A percentile compares a stretch with the other conserved stretches of the same genome.
phyloP scores from a whole-genome alignment of 140 eudicot species.

The Flaveria floridana region DNA sequence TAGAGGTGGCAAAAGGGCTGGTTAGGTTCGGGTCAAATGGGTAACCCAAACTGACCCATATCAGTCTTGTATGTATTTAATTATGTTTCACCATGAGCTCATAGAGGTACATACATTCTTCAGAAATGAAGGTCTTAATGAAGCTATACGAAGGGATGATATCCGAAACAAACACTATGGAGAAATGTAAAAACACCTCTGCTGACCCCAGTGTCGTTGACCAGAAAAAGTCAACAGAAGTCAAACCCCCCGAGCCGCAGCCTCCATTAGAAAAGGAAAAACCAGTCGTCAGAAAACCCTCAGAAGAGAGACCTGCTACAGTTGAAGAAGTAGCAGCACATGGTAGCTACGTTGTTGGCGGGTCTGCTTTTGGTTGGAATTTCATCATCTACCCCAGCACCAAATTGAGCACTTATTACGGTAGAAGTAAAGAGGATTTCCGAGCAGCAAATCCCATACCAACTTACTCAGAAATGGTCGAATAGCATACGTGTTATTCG shows the following conservation, averaged over 20 bases:
- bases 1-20: not conserved
- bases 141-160: slow-evolving; percentile 65
- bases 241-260: slow-evolving; percentile 27
- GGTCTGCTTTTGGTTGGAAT: slow-evolving; percentile 98
- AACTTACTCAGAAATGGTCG: slow-evolving; percentile 13
- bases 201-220: slow-evolving; percentile 17
- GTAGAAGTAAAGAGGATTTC: slow-evolving; percentile 72
- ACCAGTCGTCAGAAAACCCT: slow-evolving; percentile 23
- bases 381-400: slow-evolving; percentile 55
- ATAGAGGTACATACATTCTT: slow-evolving; percentile 8
- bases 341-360: slow-evolving; percentile 83
- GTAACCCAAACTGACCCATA: not conserved
- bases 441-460: slow-evolving; percentile 55
- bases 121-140: slow-evolving; percentile 72
- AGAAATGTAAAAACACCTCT: slow-evolving; percentile 35
- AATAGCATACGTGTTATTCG: not conserved
- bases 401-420: slow-evolving; percentile 50
- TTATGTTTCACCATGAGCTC: not conserved
- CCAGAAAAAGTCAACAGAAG: slow-evolving; percentile 33
- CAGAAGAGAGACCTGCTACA: slow-evolving; percentile 43
- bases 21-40: slow-evolving; percentile 5
- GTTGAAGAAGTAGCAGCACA: slow-evolving; percentile 33
- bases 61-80: not conserved
- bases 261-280: slow-evolving; percentile 34
- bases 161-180: slow-evolving; percentile 35